Base-by-base conservation (phyloP, 257 asterid species). In the Fraxinus anomala region DNA sequence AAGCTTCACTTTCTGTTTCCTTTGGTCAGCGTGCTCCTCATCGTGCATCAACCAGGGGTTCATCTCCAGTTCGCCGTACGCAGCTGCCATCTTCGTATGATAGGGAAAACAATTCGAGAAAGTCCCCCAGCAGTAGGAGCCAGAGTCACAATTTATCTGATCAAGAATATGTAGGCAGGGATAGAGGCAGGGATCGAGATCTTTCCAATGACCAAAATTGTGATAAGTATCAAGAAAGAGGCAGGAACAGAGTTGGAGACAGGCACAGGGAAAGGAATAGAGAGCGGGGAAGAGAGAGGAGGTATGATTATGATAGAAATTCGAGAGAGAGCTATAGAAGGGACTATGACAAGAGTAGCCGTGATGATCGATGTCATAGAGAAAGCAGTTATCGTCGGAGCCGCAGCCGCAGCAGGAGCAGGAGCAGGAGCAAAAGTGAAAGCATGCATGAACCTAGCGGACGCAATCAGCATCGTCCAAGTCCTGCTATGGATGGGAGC, bases 11-110 rank as follows among this genome's bases (percentile, higher is more conserved):
- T 28, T 96, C 99, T 8, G 99, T 93, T 76, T 96, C 99, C n/a
- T 96, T 96, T 79, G 97, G 99, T 77, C 99, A 92, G 82, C 97
- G 98, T 7, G 98, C 98, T 76, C 99, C 98, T 68, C 99, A 96
- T 80, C 99, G 99, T 80, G 94, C 98, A 76, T 92, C 98, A 28
- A 96, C 99, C 28, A 85, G 99, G 86, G 99, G 89, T 80, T 96
- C 98, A 28, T 96, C 99, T 78, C 97, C 99, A 10, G 95, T 93
- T 67, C 94, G 97, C 0, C 97, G 99, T 8, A 87, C 92, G 4
- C 70, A 80, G 47, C 84, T 90, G 47, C 87, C 93, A 61, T 82
- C 91, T 49, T 44, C 84, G 4, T 79, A 81, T 65, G 95, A 87
- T 73, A 85, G 91, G 79, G 91, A 86, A 2, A 89, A 84, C 59